Evolutionary conservation across 2,329 filamentous ascomycete genomes (phyloP).

Genomic region (Ceratocystis colombiana): DNA sequence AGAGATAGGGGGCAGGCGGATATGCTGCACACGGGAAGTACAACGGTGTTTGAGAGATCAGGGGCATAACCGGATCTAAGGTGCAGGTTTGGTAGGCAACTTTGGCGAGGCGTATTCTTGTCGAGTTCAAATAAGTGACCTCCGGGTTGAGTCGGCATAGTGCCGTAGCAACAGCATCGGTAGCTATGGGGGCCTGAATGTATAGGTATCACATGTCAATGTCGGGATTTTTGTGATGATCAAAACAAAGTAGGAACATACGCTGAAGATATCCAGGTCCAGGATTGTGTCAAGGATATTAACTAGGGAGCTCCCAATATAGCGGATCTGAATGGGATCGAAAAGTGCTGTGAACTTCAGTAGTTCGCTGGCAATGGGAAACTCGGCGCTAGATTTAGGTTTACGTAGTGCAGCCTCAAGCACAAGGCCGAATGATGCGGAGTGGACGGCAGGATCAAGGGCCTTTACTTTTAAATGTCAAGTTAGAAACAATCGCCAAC

Average conservation of each 20-base stretch:
- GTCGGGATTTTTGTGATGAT: not conserved
- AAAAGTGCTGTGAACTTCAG: slow-evolving; percentile 41
- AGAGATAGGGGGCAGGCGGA: slow-evolving; percentile 32
- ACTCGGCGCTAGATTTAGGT: not conserved
- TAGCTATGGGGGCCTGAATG: slow-evolving; percentile 38
- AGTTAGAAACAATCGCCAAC: slow-evolving; percentile 2
- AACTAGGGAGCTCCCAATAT: slow-evolving; percentile 38
- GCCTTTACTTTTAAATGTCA: slow-evolving; percentile 31
- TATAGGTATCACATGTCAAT: slow-evolving; percentile 13
- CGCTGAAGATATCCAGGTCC: slow-evolving; percentile 36
- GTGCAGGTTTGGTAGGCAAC: slow-evolving; percentile 48
- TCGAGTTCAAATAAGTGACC: slow-evolving; percentile 54
- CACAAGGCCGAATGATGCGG: slow-evolving; percentile 43
- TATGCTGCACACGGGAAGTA: slow-evolving; percentile 48
- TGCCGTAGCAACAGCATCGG: slow-evolving; percentile 41
- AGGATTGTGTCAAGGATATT: slow-evolving; percentile 37
- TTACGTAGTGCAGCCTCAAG: slow-evolving; percentile 32
- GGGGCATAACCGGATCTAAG: slow-evolving; percentile 46
- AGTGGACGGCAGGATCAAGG: slow-evolving; percentile 41
- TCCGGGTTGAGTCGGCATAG: slow-evolving; percentile 58
- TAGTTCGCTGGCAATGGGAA: slow-evolving; percentile 32
- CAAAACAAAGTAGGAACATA: slow-evolving; percentile 29
- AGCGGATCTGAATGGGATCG: slow-evolving; percentile 44
- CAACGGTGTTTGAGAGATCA: slow-evolving; percentile 56
- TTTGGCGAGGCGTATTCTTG: slow-evolving; percentile 49